Evolutionary conservation across 805 yeast genomes (phyloP), one percentile per base, ranked within the genome.

Genomic region (Candida nemodendra): DNA sequence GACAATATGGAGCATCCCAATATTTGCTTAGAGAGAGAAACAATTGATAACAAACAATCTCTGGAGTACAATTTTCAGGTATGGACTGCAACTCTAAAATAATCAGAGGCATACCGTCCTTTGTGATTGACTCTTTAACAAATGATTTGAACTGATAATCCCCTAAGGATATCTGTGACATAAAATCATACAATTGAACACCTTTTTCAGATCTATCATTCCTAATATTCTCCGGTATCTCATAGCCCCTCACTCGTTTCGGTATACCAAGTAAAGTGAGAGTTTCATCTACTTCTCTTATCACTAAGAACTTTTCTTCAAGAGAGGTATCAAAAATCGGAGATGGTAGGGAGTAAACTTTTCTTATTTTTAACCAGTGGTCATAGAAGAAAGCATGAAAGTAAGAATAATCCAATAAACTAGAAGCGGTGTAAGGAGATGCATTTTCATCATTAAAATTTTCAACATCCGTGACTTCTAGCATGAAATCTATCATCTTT

Each of bases 61-160:
- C 82, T 0, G 70, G 54, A 30, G 73, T 75, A 11, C 57, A 32
- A 8, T 57, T 59, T 9, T 56, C 58, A 5, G 65, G 52, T 26
- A 76, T 64, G 14, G 70, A 59, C 6, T 56, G 51, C 45, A 71
- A 68, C 29, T 76, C 74, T 18, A 83, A 49, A 3, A 82, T 78
- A 18, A 84, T 64, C 15, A 80, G 70, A 1, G 93, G 95, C 0
- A 77, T 61, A 11, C 95, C 95, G 53, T 85, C 95, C 26, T 73
- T 68, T 25, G 83, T 77, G 12, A 83, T 76, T 1, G 84, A 77
- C 45, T 78, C 87, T 35, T 75, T 78, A 9, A 84, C 69, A 25
- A 81, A 64, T 0, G 65, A 52, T 5, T 69, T 56, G n/a, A 56
- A 45, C 4, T 72, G 74, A 9, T 72, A 60, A 42, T 80, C 79